These are phyloP conservation scores for Saccharomyces pastorianus DNA, from an alignment of 1,139 yeast species.

Conservation along the genomic window DNA sequence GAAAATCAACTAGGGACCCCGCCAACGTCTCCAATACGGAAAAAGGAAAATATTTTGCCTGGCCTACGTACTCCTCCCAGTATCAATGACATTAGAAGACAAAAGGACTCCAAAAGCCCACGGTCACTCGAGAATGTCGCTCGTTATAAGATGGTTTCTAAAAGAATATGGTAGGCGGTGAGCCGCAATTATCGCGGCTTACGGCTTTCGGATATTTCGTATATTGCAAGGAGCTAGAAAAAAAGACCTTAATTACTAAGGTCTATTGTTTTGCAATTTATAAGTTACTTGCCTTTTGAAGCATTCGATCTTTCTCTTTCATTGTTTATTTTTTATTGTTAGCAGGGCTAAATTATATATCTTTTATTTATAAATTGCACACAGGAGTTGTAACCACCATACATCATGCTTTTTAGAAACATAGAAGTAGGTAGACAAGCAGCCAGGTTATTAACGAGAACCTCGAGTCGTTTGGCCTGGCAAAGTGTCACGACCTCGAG, in stretches of 20 bases:
- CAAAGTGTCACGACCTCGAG: slow-evolving; percentile 4
- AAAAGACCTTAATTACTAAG: not conserved
- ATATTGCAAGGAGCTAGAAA: not conserved
- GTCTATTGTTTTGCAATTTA: not conserved
- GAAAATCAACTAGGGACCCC: slow-evolving; percentile 55
- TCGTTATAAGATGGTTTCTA: slow-evolving; percentile 79
- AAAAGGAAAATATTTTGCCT: not conserved
- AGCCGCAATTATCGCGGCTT: not conserved
- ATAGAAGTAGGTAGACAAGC: not conserved
- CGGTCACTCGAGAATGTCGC: slow-evolving; percentile 45
- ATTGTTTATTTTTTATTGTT: not conserved
- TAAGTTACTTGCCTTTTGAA: not conserved
- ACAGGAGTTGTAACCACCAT: not conserved
- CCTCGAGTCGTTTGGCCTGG: not conserved
- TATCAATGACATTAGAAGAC: slow-evolving; percentile 19
- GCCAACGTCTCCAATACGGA: not conserved
- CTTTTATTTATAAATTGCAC: not conserved
- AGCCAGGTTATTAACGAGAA: not conserved
- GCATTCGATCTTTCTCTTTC: not conserved
- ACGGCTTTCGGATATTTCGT: not conserved
- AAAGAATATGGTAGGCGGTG: slow-evolving; percentile 61
- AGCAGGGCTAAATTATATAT: no score
- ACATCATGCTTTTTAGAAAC: not conserved
- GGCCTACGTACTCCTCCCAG: slow-evolving; percentile 16
- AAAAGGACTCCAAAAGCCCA: slow-evolving; percentile 22